Evolutionary conservation across 148 eudicot genomes (phyloP).

Genomic region (Rheum nobile): DNA sequence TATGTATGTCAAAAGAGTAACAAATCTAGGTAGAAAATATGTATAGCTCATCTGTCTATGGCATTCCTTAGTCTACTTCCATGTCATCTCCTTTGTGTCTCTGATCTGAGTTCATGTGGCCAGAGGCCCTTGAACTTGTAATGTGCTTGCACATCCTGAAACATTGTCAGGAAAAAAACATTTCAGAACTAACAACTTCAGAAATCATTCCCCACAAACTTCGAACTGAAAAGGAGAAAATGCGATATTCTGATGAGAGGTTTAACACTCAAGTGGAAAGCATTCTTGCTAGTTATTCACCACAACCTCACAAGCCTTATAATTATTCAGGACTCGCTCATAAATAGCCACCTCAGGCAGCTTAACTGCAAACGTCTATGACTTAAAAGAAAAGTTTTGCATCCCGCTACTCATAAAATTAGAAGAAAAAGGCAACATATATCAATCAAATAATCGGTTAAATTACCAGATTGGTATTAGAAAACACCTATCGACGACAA

Average conservation of each 20-base stretch:
- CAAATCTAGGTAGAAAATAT: neutral
- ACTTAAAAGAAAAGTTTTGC: too few species aligned
- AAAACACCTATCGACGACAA: too few species aligned
- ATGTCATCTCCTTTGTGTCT: slow-evolving; percentile 35
- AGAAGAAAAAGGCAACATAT: too few species aligned
- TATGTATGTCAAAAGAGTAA: neutral
- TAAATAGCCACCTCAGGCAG: too few species aligned
- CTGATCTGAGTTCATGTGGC: slow-evolving; percentile 22
- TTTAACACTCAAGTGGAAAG: neutral
- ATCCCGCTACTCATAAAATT: too few species aligned
- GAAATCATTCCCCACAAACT: neutral
- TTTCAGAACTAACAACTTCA: neutral
- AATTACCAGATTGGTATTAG: too few species aligned
- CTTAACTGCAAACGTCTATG: too few species aligned
- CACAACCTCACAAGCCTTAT: neutral
- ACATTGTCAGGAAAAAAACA: neutral
- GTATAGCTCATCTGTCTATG: neutral
- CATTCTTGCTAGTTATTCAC: neutral
- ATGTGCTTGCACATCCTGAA: slow-evolving; percentile 50
- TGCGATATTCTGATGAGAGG: neutral
- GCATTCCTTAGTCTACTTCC: slow-evolving; percentile 26
- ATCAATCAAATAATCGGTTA: too few species aligned
- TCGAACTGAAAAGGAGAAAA: neutral
- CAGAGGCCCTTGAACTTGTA: slow-evolving; percentile 26
- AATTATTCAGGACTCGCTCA: too few species aligned